A percentile compares a stretch with the other conserved stretches of the same genome.
phyloP scores from a whole-genome alignment of 179 eudicot genomes.

The Silene coronaria region DNA sequence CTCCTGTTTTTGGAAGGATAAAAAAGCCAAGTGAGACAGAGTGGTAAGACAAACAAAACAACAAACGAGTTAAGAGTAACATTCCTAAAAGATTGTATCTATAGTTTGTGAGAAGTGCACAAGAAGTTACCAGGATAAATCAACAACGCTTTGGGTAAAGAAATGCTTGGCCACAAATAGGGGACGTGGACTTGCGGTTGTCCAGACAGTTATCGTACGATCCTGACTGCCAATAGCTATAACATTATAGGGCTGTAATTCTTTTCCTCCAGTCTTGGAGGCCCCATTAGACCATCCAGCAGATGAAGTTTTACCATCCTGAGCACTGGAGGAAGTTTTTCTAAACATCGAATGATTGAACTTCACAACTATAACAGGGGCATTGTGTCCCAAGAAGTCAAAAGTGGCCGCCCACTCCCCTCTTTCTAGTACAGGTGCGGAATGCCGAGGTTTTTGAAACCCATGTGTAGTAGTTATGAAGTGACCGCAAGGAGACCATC shows the following conservation, averaged over 20 bases:
- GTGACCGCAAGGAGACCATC: constrained; percentile 99
- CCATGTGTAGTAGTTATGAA: constrained; percentile 96
- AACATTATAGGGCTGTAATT: constrained; percentile 71
- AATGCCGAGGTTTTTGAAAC: constrained; percentile 94
- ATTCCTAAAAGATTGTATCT: background rate
- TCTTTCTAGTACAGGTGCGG: constrained; percentile 95
- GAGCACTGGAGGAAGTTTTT: constrained; percentile 43
- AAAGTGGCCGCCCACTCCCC: constrained; percentile 98
- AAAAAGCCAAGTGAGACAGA: constrained; percentile 16
- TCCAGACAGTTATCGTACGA: constrained; percentile 97
- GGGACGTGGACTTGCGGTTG: constrained; percentile 96
- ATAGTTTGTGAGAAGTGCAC: background rate
- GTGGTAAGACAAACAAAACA: background rate
- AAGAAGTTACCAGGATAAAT: constrained; percentile 67
- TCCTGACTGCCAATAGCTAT: constrained; percentile 98
- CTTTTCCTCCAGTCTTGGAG: constrained; percentile 74
- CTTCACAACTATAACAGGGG: constrained; percentile 88
- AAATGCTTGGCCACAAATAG: constrained; percentile 97
- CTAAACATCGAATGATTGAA: constrained; percentile 94
- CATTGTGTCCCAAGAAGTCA: constrained; percentile 98
- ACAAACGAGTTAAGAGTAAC: background rate
- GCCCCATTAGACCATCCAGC: constrained; percentile 79
- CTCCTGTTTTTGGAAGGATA: constrained; percentile 54
- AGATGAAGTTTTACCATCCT: constrained; percentile 54
- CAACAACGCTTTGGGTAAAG: constrained; percentile 92